These are phyloP conservation scores for Sophora flavescens DNA, from an alignment of 306 rosid species.

Conservation along the genomic window DNA sequence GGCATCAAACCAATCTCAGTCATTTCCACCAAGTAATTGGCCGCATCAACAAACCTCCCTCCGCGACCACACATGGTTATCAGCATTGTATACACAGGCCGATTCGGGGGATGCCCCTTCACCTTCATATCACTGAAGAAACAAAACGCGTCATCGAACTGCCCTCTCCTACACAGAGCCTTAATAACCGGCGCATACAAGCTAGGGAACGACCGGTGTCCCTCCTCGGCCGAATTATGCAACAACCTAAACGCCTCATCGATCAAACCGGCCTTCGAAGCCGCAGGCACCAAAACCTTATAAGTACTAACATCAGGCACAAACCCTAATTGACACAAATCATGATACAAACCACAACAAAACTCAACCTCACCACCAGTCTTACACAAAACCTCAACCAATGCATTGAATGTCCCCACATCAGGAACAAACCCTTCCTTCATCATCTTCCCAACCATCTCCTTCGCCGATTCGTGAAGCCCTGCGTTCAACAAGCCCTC, in stretches of 20 bases:
- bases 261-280: constrained; percentile 66
- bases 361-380: constrained; percentile 74
- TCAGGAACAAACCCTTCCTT: constrained; percentile 75
- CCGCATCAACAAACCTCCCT: constrained; percentile 83
- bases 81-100: constrained; percentile 91
- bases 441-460: constrained; percentile 74
- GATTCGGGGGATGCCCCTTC: constrained; percentile 89
- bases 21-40: constrained; percentile 86
- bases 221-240: constrained; percentile 72
- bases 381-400: constrained; percentile 62
- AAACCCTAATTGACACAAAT: constrained; percentile 66
- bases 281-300: constrained; percentile 74
- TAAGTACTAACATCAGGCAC: constrained; percentile 80
- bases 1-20: constrained; percentile 82
- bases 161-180: constrained; percentile 80
- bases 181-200: constrained; percentile 83
- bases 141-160: constrained; percentile 90
- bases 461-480: constrained; percentile 75
- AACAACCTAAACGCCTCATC: constrained; percentile 78
- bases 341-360: constrained; percentile 64
- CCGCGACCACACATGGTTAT: constrained; percentile 91
- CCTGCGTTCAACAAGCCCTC: constrained; percentile 87
- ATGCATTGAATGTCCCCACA: constrained; percentile 70
- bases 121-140: constrained; percentile 89
- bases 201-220: constrained; percentile 78